Percentiles rank a stretch among this genome's conserved stretches.
These are phyloP conservation scores for Zygoascus biomembranicola DNA, from an alignment of 805 yeast genomes.

Conservation along the genomic window DNA sequence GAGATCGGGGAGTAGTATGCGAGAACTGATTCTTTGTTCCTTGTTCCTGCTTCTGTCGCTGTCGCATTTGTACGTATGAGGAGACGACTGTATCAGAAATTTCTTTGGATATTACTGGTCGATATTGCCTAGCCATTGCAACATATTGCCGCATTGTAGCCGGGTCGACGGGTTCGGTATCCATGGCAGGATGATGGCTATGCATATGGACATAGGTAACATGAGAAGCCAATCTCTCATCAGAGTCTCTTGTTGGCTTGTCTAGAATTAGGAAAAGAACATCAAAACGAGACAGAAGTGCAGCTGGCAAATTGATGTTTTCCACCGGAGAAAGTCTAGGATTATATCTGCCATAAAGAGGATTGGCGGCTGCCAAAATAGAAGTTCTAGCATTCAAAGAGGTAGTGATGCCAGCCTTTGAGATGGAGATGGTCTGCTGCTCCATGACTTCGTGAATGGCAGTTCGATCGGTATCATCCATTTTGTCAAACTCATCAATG, in stretches of 20 bases:
- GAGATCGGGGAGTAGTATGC: conserved; percentile 92
- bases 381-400: conserved; percentile 93
- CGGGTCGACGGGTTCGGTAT: conserved; percentile 69
- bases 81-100: conserved; percentile 84
- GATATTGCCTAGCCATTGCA: conserved; percentile 70
- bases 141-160: conserved; percentile 78
- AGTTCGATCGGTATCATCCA: conserved; percentile 95
- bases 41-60: conserved; percentile 75
- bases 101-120: conserved; percentile 77
- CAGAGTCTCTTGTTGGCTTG: conserved; percentile 68
- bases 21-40: conserved; percentile 67
- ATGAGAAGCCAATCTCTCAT: conserved; percentile 82
- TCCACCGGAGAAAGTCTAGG: conserved; percentile 85
- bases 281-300: conserved; percentile 90
- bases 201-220: conserved; percentile 95
- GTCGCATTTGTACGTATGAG: conserved; percentile 84
- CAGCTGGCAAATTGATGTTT: conserved; percentile 94
- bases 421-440: conserved; percentile 94
- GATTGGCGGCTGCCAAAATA: conserved; percentile 97
- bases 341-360: conserved; percentile 90
- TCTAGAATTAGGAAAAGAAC: conserved; percentile 80
- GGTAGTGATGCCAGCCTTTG: conserved; percentile 96
- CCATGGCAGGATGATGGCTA: conserved; percentile 69
- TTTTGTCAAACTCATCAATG: conserved; percentile 97
- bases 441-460: conserved; percentile 99